A percentile compares a stretch with the other conserved stretches of the same genome.
Conservation (phyloP, 495 filamentous ascomycete species). For the Lasiosphaeris hirsuta region DNA sequence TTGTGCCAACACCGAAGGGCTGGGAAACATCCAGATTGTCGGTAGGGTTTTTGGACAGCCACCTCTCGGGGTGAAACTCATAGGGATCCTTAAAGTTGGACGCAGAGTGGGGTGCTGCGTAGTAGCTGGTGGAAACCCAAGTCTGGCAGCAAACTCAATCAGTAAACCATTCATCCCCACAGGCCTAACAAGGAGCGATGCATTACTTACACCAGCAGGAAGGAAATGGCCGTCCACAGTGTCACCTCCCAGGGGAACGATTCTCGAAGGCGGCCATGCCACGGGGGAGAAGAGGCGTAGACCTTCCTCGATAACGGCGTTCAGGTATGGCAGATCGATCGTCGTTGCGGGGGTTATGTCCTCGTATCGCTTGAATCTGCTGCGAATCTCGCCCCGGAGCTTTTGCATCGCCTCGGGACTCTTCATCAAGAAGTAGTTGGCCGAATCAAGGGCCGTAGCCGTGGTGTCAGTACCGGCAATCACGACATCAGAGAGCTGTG, state of each 20-base stretch:
- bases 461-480: constrained; percentile 51
- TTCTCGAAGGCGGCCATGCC: constrained; percentile 25
- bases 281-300: constrained; percentile 36
- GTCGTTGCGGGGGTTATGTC: constrained; percentile 32
- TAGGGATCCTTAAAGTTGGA: constrained; percentile 33
- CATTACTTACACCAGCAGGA: constrained; percentile 33
- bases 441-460: constrained; percentile 38
- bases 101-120: constrained; percentile 26
- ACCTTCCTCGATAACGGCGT: constrained; percentile 43
- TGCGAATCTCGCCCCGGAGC: constrained; percentile 40
- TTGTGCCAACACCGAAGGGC: constrained; percentile 7
- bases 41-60: constrained; percentile 16
- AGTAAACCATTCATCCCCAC: neutral
- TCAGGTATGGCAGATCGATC: constrained; percentile 34
- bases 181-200: neutral
- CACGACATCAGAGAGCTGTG: constrained; percentile 25
- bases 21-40: constrained; percentile 3
- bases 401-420: constrained; percentile 27
- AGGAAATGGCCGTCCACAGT: constrained; percentile 30
- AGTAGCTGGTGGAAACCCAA: constrained; percentile 34
- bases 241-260: constrained; percentile 25
- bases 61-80: constrained; percentile 36
- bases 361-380: constrained; percentile 28
- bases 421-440: constrained; percentile 35
- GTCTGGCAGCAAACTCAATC: constrained; percentile 15